Conservation (phyloP, 441 rosid species). For the Populus hybrid region DNA sequence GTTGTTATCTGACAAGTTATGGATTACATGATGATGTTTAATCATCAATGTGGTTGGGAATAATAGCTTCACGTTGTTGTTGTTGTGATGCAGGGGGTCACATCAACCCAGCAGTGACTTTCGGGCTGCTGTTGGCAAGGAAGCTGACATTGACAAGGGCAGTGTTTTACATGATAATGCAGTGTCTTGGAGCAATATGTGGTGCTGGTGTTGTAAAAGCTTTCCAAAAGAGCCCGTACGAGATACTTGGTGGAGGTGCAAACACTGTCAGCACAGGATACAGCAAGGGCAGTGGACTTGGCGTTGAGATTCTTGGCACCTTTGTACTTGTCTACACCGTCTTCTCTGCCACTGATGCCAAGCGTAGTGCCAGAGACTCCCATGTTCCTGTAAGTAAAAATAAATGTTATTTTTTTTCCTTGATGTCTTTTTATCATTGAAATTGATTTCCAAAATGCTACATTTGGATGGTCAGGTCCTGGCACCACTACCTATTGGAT, state of each 20-base stretch:
- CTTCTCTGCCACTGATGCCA: conserved; percentile 88
- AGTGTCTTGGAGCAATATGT: conserved; percentile 75
- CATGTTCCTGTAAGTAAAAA: conserved; percentile 60
- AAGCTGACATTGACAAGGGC: conserved; percentile 67
- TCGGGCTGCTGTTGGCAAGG: conserved; percentile 65
- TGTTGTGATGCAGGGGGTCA: conserved; percentile 50
- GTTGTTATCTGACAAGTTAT: neutral
- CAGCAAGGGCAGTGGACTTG: conserved; percentile 69
- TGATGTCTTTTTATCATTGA: neutral
- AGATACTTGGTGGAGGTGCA: conserved; percentile 52
- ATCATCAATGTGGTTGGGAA: neutral
- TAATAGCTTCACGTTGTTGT: neutral
- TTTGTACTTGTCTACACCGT: conserved; percentile 84
- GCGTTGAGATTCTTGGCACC: conserved; percentile 78
- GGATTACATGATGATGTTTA: neutral
- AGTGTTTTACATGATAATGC: conserved; percentile 66
- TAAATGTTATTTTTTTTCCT: no score
- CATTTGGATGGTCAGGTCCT: neutral
- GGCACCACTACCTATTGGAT: neutral
- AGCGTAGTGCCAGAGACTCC: conserved; percentile 79
- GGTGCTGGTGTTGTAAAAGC: conserved; percentile 83
- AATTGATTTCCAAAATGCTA: neutral
- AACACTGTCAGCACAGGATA: conserved; percentile 48
- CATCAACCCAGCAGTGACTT: conserved; percentile 78
- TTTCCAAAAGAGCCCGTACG: conserved; percentile 32